Percentiles rank a stretch among this genome's conserved stretches.
Evolutionary conservation across 75 land plant species (phyloP).

Genomic region (Cupressus sempervirens): DNA sequence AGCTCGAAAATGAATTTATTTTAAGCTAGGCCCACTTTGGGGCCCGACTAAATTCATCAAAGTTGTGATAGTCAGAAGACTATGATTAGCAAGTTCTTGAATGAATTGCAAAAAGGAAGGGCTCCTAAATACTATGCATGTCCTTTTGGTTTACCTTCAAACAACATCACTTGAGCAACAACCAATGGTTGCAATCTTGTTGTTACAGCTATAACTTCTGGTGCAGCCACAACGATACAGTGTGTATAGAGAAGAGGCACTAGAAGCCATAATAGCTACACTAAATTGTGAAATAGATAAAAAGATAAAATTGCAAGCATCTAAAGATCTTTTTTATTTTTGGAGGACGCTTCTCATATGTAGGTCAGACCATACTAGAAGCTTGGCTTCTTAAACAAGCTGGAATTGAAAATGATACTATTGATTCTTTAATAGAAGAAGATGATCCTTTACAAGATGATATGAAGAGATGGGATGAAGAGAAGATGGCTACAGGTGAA

Average conservation of each 20-base stretch:
- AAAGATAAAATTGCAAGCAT: constrained; percentile 26
- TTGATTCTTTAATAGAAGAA: constrained; percentile 13
- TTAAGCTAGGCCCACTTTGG: too few relatives aligned
- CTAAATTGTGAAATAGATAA: constrained; percentile 21
- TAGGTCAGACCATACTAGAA: constrained; percentile 25
- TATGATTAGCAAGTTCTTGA: constrained; percentile 22
- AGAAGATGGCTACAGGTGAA: constrained; percentile 26
- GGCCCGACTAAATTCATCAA: too few relatives aligned
- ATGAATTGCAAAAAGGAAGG: constrained; percentile 21
- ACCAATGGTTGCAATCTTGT: constrained; percentile 31
- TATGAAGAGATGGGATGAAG: constrained; percentile 16
- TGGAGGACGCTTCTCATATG: constrained; percentile 40
- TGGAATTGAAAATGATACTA: constrained; percentile 20
- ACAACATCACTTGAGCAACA: constrained; percentile 26
- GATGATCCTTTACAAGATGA: constrained; percentile 11
- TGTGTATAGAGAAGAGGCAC: constrained; percentile 44
- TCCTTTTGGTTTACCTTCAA: constrained; percentile 34
- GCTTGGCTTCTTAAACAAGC: constrained; percentile 41
- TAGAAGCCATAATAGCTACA: constrained; percentile 32
- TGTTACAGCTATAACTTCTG: constrained; percentile 47
- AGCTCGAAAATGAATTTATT: too few relatives aligned
- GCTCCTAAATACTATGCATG: constrained; percentile 21
- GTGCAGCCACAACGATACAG: constrained; percentile 25
- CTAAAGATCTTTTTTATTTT: constrained; percentile 38
- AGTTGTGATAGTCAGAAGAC: too few relatives aligned